phyloP scores from a whole-genome alignment of 225 moss, liverwort and hornwort genomes.

The Pleurozium schreberi region DNA sequence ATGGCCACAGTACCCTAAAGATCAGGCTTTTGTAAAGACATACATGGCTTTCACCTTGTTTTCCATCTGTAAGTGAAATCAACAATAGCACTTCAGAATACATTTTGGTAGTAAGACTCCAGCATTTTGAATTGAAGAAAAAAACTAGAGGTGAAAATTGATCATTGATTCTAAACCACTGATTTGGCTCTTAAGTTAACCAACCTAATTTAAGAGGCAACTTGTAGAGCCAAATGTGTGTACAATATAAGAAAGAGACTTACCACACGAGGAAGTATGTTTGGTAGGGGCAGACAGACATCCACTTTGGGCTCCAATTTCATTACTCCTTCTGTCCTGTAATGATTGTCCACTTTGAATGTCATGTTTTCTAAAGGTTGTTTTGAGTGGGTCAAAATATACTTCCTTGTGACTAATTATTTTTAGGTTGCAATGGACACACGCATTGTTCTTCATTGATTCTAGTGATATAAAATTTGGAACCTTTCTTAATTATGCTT shows the following conservation, averaged over 20 bases:
- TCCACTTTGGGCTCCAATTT: slow-evolving; percentile 15
- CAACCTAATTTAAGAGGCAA: neutral
- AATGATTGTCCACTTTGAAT: too few relatives aligned
- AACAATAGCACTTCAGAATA: neutral
- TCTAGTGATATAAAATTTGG: too few relatives aligned
- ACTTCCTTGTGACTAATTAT: too few relatives aligned
- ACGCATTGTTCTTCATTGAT: too few relatives aligned
- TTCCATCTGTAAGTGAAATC: neutral
- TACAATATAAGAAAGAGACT: neutral
- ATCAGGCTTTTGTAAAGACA: neutral
- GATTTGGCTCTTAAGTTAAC: neutral
- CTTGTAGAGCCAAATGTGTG: neutral
- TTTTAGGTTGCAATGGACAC: too few relatives aligned
- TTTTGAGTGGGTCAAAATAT: too few relatives aligned
- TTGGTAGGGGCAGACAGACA: slow-evolving; percentile 3
- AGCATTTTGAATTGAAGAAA: neutral
- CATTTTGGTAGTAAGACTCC: neutral
- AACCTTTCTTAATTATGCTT: too few relatives aligned
- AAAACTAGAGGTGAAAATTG: neutral
- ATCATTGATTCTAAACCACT: neutral
- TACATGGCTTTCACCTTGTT: neutral
- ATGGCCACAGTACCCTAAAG: too few relatives aligned
- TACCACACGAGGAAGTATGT: slow-evolving; percentile 21
- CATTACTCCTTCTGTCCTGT: too few relatives aligned
- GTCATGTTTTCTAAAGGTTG: too few relatives aligned